Base-by-base conservation (phyloP, 768 basidiomycete species). In the Royoungia palumana region DNA sequence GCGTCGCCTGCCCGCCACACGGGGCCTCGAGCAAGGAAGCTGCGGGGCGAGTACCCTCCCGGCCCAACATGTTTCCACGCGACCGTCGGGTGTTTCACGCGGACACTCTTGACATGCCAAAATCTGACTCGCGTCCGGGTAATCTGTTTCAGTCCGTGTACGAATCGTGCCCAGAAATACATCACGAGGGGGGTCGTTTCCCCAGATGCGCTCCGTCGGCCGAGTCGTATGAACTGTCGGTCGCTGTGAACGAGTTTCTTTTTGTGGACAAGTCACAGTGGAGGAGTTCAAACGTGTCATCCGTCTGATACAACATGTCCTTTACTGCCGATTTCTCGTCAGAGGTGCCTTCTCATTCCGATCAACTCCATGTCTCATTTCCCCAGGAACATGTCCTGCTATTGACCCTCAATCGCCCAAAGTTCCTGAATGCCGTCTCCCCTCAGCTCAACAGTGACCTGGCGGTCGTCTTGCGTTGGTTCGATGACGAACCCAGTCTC, bases 351-450 rank as follows among this genome's bases (percentile, higher is more conserved):
- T 25, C 55, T 13, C 69, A 70, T 51, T 72, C 73, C 1, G 55
- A 70, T 8, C 59, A 70, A 25, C 64, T 77, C 59, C 59, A 66
- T 21, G 59, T 75, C 37, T 60, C 68, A 0, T 74, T 76, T 39
- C 81, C 81, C 1, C 54, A 57, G 34, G 71, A 76, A 7, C 83
- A 83, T 59, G 73, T 79, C 6, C 64, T 82, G 27, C 70, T 79
- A 14, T 55, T 87, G 24, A 74, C 76, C 12, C 62, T 85, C 52
- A 92, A 92, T 67, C 75, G 89, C 7, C 88, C 89, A 0, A 72
- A 74, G 45, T 64, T 75, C 6, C 77, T 89, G 61, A 92, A 94
- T 59, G 87, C 91, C 1, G 78, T 93, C 74, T 80, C 81, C 0
- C 77, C 79, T 7, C 70, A 65, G 6, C 81, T 90, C 75, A 58